phyloP scores from a whole-genome alignment of 2,329 filamentous ascomycete species.

The Zymoseptoria passerinii region DNA sequence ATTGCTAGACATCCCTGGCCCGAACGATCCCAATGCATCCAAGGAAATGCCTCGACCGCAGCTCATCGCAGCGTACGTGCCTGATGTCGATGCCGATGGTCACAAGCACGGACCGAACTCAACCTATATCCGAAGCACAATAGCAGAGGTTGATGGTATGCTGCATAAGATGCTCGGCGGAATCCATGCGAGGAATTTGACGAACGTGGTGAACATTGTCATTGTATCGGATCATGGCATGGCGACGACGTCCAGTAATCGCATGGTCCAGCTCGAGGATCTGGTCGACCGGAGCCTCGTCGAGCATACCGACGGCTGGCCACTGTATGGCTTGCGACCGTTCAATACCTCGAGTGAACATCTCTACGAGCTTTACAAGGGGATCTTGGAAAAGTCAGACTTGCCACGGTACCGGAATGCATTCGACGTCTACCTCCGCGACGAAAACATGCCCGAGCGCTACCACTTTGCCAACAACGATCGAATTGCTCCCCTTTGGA shows the following conservation, averaged over 20 bases:
- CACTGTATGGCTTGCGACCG: constrained; percentile 77
- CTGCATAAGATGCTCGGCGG: constrained; percentile 67
- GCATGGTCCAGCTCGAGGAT: constrained; percentile 84
- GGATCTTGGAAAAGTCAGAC: constrained; percentile 43
- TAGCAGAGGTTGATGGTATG: constrained; percentile 74
- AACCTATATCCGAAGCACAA: constrained; percentile 76
- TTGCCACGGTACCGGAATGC: constrained; percentile 55
- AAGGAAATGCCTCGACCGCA: constrained; percentile 60
- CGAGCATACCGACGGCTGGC: constrained; percentile 87
- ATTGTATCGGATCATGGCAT: constrained; percentile 98
- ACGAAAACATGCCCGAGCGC: constrained; percentile 79
- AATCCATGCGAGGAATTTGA: constrained; percentile 73
- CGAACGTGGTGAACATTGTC: constrained; percentile 82
- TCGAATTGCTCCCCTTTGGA: constrained; percentile 90
- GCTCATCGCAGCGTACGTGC: constrained; percentile 88
- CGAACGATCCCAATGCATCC: constrained; percentile 44
- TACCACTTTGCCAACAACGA: constrained; percentile 86
- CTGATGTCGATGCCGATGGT: constrained; percentile 79
- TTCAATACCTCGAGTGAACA: constrained; percentile 53
- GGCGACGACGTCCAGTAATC: constrained; percentile 77
- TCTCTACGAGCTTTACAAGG: constrained; percentile 58
- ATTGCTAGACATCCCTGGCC: constrained; percentile 75
- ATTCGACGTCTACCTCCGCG: constrained; percentile 79
- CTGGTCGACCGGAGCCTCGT: constrained; percentile 70
- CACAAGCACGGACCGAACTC: constrained; percentile 90